Conservation (phyloP, 805 yeast genomes). For the Lipomyces sp. region DNA sequence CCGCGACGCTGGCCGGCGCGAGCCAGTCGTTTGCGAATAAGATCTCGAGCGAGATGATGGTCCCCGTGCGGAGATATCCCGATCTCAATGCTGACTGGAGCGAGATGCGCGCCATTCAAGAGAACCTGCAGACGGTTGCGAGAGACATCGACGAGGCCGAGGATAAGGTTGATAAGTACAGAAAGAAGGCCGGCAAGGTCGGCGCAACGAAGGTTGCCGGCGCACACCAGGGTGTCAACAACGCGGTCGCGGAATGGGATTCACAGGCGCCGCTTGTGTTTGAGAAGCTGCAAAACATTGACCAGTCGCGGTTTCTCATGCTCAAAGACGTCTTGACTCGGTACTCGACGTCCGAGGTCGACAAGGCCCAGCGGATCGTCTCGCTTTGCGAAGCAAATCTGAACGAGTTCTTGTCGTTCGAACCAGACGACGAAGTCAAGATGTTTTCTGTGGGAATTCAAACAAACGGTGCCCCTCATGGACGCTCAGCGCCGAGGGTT, state of each 20-base stretch:
- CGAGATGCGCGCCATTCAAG: conserved; percentile 50
- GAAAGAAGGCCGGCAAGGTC: conserved; percentile 28
- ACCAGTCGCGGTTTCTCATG: conserved; percentile 56
- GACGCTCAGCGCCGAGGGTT: too few relatives aligned
- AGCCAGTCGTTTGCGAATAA: conserved; percentile 37
- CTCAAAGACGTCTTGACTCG: conserved; percentile 65
- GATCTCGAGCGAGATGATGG: conserved; percentile 41
- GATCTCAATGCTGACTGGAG: conserved; percentile 54
- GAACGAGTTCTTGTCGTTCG: conserved; percentile 61
- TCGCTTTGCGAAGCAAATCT: conserved; percentile 59
- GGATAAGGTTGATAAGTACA: conserved; percentile 42
- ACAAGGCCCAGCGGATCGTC: conserved; percentile 47
- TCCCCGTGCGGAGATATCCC: conserved; percentile 44
- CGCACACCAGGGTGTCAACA: conserved; percentile 47
- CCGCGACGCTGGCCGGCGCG: conserved; percentile 36
- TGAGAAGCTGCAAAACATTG: conserved; percentile 70
- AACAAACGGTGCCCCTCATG: conserved; percentile 20
- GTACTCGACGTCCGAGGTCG: conserved; percentile 59
- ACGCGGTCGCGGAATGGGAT: conserved; percentile 52
- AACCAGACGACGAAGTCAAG: conserved; percentile 57
- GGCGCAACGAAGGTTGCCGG: conserved; percentile 39
- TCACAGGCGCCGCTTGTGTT: conserved; percentile 73
- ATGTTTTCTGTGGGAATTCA: conserved; percentile 46
- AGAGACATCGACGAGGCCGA: conserved; percentile 43
- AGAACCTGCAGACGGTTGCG: conserved; percentile 46